Conservation (phyloP, 352 stramenopile species). For the Phytophthora lateralis region DNA sequence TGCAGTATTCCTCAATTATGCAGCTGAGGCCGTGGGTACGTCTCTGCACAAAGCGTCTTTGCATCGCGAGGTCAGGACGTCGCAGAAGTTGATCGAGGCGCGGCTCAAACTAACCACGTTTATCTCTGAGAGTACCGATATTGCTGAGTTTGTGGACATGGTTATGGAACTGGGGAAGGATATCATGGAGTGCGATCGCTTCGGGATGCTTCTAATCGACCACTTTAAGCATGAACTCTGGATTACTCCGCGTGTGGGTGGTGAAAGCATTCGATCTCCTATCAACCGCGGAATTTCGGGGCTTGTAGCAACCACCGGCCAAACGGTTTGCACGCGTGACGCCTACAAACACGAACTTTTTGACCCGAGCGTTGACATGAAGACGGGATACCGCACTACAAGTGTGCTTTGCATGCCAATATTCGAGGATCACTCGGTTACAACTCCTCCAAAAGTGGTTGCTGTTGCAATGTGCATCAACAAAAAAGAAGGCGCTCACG, state of each 20-base stretch:
- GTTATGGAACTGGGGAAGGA: conserved; percentile 78
- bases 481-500: conserved; percentile 76
- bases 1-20: conserved; percentile 76
- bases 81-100: conserved; percentile 74
- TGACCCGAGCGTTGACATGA: conserved; percentile 65
- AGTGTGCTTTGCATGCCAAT: conserved; percentile 79
- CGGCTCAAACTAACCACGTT: conserved; percentile 70
- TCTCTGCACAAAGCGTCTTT: conserved; percentile 73
- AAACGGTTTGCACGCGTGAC: conserved; percentile 62
- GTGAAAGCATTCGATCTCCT: conserved; percentile 60
- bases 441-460: conserved; percentile 56
- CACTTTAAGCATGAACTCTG: conserved; percentile 82
- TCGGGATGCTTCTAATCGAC: conserved; percentile 71
- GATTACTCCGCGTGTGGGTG: conserved; percentile 63
- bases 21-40: conserved; percentile 67
- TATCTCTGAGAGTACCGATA: conserved; percentile 60
- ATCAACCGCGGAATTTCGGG: conserved; percentile 75
- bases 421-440: conserved; percentile 63
- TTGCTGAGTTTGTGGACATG: conserved; percentile 68
- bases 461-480: conserved; percentile 91
- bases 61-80: conserved; percentile 70
- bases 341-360: conserved; percentile 80
- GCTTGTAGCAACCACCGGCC: conserved; percentile 65
- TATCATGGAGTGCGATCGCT: conserved; percentile 79
- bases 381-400: conserved; percentile 79